Evolutionary conservation across 441 rosid species (phyloP).

Genomic region (Erodium chrysanthum): DNA sequence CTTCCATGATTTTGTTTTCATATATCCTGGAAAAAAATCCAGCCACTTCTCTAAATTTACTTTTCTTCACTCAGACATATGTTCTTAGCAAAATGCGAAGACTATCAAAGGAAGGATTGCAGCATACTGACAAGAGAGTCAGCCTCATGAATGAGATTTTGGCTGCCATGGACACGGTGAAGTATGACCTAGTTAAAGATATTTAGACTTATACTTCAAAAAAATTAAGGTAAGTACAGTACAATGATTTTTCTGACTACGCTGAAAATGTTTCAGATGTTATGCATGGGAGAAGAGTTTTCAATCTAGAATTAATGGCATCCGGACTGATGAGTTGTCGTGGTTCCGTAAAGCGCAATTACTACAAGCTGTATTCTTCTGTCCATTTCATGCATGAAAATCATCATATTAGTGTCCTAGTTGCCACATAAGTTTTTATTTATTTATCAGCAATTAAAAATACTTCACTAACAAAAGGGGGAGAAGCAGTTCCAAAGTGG

Average conservation of each 20-base stretch:
- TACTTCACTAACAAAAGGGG: too few species aligned
- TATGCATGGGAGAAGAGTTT: slow-evolving; percentile 99
- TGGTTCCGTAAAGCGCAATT: slow-evolving; percentile 93
- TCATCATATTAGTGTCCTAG: neutral
- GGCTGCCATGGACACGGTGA: slow-evolving; percentile 99
- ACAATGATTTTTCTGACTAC: slow-evolving; percentile 16
- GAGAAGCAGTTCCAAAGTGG: too few species aligned
- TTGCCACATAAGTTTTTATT: neutral
- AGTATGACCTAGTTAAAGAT: slow-evolving; percentile 42
- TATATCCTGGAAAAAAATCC: slow-evolving; percentile 6
- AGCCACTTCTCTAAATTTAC: slow-evolving; percentile 4
- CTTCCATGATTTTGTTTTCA: slow-evolving; percentile 1
- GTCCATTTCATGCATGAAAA: slow-evolving; percentile 13
- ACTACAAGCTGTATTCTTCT: slow-evolving; percentile 64
- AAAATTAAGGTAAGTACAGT: neutral
- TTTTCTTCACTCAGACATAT: slow-evolving; percentile 49
- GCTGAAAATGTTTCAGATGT: slow-evolving; percentile 50
- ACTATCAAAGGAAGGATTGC: slow-evolving; percentile 89
- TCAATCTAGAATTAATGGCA: slow-evolving; percentile 73
- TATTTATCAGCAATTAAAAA: too few species aligned
- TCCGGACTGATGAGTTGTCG: slow-evolving; percentile 75
- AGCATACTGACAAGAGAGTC: slow-evolving; percentile 92
- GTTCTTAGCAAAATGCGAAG: slow-evolving; percentile 88
- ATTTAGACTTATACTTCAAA: slow-evolving; percentile 7
- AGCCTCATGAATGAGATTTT: slow-evolving; percentile 97